These are phyloP conservation scores for Trypanosoma avium DNA, from an alignment of 208 protist species.

Conservation along the genomic window DNA sequence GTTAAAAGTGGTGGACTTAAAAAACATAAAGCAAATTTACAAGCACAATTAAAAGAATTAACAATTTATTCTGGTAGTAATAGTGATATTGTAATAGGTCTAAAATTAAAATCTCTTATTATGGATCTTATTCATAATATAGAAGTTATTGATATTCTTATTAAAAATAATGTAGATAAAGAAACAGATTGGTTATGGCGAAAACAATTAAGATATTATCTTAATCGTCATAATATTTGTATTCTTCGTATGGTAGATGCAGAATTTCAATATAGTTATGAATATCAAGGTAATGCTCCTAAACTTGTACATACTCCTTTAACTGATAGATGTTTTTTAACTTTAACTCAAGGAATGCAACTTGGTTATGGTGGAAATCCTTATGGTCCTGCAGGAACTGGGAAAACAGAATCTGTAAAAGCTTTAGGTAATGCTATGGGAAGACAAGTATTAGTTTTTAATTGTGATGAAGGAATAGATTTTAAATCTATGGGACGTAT, in stretches of 20 bases:
- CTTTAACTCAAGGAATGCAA: conserved; percentile 97
- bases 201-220: conserved; percentile 97
- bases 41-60: conserved; percentile 80
- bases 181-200: conserved; percentile 95
- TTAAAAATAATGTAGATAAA: conserved; percentile 71
- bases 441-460: conserved; percentile 98
- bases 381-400: conserved; percentile 98
- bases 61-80: conserved; percentile 80
- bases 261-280: conserved; percentile 97
- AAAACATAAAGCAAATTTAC: conserved; percentile 73
- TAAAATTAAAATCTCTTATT: conserved; percentile 97
- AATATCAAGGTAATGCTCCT: conserved; percentile 98
- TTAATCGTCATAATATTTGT: conserved; percentile 67
- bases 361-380: conserved; percentile 98
- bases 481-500: conserved; percentile 99
- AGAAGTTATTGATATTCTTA: conserved; percentile 93
- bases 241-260: conserved; percentile 94
- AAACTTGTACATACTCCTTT: conserved; percentile 98
- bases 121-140: conserved; percentile 99
- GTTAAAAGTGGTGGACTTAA: conserved; percentile 68
- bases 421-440: conserved; percentile 97
- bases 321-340: conserved; percentile 98
- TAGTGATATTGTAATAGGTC: conserved; percentile 81
- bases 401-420: conserved; percentile 99
- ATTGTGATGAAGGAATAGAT: conserved; percentile 99